These are phyloP conservation scores for Alnus glutinosa DNA, from an alignment of 306 rosid genomes.

Conservation along the genomic window DNA sequence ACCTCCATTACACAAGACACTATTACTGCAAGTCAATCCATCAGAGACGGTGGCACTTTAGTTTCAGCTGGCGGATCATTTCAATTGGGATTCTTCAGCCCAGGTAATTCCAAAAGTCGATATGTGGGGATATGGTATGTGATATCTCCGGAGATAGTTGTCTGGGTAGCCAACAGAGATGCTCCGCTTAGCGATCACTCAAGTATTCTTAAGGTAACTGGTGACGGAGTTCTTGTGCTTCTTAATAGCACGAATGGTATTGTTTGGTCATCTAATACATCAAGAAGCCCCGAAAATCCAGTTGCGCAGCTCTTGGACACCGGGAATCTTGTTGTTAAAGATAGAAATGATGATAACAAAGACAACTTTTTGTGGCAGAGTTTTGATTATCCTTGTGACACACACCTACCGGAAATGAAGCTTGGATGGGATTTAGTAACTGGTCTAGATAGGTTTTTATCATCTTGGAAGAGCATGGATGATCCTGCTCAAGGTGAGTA, in stretches of 20 bases:
- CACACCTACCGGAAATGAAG: slow-evolving; percentile 50
- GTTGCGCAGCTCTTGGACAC: slow-evolving; percentile 35
- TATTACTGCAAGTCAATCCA: slow-evolving; percentile 28
- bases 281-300: slow-evolving; percentile 7
- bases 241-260: slow-evolving; percentile 7
- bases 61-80: slow-evolving; percentile 41
- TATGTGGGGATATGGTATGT: slow-evolving; percentile 63
- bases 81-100: slow-evolving; percentile 60
- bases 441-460: slow-evolving; percentile 16
- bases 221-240: slow-evolving; percentile 38
- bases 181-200: slow-evolving; percentile 38
- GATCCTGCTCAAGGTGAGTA: slow-evolving; percentile 46
- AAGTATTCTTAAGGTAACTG: slow-evolving; percentile 24
- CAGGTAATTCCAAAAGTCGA: slow-evolving; percentile 35
- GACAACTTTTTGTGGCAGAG: slow-evolving; percentile 44
- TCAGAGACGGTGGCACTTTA: slow-evolving; percentile 36
- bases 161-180: slow-evolving; percentile 67
- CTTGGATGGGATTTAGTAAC: slow-evolving; percentile 39
- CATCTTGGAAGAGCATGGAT: slow-evolving; percentile 42
- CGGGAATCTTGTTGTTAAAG: slow-evolving; percentile 42
- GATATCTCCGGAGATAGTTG: slow-evolving; percentile 33
- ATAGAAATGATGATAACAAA: background rate
- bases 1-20: slow-evolving; percentile 32
- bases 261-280: slow-evolving; percentile 24
- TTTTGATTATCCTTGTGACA: slow-evolving; percentile 61